Conservation (phyloP, 1,139 yeast genomes). For the Torulaspora pretoriensis region DNA sequence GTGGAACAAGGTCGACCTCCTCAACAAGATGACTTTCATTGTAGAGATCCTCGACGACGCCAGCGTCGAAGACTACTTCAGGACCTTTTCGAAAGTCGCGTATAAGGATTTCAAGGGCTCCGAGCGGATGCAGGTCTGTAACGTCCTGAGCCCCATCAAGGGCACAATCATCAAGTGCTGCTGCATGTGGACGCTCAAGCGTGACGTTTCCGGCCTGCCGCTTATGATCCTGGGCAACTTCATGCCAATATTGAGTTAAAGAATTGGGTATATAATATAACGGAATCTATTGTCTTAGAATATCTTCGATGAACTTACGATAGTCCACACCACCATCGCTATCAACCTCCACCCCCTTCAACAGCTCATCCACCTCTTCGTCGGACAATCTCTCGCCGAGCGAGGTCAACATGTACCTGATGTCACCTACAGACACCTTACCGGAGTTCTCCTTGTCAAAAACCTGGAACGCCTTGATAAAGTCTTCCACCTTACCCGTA, state of each 20-base stretch:
- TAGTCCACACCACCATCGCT: conserved; percentile 94
- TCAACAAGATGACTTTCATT: conserved; percentile 65
- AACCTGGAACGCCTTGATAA: conserved; percentile 95
- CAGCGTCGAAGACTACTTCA: conserved; percentile 82
- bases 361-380: conserved; percentile 88
- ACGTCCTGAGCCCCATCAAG: conserved; percentile 34
- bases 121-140: conserved; percentile 65
- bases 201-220: conserved; percentile 93
- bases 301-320: conserved; percentile 88
- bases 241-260: conserved; percentile 46
- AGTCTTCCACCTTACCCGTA: conserved; percentile 58
- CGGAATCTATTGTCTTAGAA: conserved; percentile 64
- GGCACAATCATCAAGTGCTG: conserved; percentile 55
- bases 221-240: conserved; percentile 96
- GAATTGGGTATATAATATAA: conserved; percentile 4
- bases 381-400: conserved; percentile 90
- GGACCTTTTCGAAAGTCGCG: conserved; percentile 77
- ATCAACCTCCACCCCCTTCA: conserved; percentile 91
- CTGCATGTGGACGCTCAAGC: conserved; percentile 85
- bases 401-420: conserved; percentile 87
- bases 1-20: conserved; percentile 69
- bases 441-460: conserved; percentile 96
- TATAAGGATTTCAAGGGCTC: conserved; percentile 90
- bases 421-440: conserved; percentile 93
- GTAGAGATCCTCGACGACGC: conserved; percentile 88